Evolutionary conservation across 495 filamentous ascomycete genomes (phyloP), one percentile per base, ranked within the genome.

Genomic region (Daldinia childiae): DNA sequence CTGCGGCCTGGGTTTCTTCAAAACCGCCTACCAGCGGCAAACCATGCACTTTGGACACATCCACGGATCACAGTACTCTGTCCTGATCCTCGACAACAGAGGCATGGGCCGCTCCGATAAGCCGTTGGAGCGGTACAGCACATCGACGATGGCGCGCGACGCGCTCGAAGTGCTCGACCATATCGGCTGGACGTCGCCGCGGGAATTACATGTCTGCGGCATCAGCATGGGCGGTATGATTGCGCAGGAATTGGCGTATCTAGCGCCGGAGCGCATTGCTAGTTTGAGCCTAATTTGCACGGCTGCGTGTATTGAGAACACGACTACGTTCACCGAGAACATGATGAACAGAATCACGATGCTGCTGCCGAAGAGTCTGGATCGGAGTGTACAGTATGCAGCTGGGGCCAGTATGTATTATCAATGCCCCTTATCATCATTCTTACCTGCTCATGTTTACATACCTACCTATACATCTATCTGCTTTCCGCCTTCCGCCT

Each of bases 161-260:
- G 72, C 86, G 32, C 57, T 91, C 60, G 92, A 94, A 69, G 76
- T 95, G 17, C 76, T 91, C 51, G 84, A 91, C 61, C 84, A 90
- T 69, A 68, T 94, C 36, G 87, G 87, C 38, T 94, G 91, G 90
- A 92, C 88, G 6, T 78, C 80, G 58, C 76, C 57, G 57, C 62
- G 19, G 58, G 70, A 75, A 19, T 84, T 97, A 6, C 87, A 97
- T 78, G 76, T 95, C 27, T 82, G 93, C 54, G 93, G 93, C 48
- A 86, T 92, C 32, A 77, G 75, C 36, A 89, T 94, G 81, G 91
- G 91, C 62, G 92, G 93, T 69, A 96, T 97, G 93, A 95, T 97
- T 75, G 89, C 91, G 14, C 93, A 96, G 79, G 93, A 97, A 78
- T 72, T 92, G 43, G 91, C 86, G 17, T 83, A 83, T 62, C 81